Conservation (phyloP, 2,329 filamentous ascomycete genomes). For the Chrysoporthe cubensis region DNA sequence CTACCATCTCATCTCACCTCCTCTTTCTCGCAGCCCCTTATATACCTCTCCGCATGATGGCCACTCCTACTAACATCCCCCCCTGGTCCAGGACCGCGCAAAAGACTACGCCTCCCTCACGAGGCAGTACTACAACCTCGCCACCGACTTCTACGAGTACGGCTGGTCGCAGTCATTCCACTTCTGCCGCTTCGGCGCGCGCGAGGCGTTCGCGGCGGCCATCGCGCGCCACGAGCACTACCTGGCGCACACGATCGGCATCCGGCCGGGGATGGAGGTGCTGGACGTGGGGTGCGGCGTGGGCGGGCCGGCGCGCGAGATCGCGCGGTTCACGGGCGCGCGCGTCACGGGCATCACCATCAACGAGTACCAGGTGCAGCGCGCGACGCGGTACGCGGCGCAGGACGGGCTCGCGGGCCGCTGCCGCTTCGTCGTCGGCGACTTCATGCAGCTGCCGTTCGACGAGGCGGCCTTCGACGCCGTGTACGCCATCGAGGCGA, state of each 20-base stretch:
- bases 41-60: not conserved
- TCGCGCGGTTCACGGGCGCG: conserved; percentile 71
- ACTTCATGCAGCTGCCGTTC: conserved; percentile 82
- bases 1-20: too few species aligned
- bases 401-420: conserved; percentile 68
- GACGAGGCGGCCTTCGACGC: conserved; percentile 74
- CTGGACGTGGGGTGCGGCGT: conserved; percentile 80
- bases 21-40: not conserved
- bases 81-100: conserved; percentile 14
- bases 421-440: conserved; percentile 71
- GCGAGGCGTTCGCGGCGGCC: conserved; percentile 71
- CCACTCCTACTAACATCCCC: not conserved
- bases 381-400: conserved; percentile 68
- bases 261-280: conserved; percentile 68
- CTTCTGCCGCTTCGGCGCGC: conserved; percentile 75
- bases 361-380: conserved; percentile 81
- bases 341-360: conserved; percentile 76
- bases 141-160: conserved; percentile 75
- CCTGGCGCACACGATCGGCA: conserved; percentile 70
- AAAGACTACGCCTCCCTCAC: conserved; percentile 29
- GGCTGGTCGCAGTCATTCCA: conserved; percentile 78
- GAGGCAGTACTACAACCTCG: conserved; percentile 68
- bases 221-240: conserved; percentile 80
- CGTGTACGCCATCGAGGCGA: conserved; percentile 79
- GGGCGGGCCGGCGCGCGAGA: conserved; percentile 74